Percentiles rank a stretch among this genome's conserved stretches.
phyloP scores from a whole-genome alignment of 345 rosid genomes.

The Arabidopsis arenosa region DNA sequence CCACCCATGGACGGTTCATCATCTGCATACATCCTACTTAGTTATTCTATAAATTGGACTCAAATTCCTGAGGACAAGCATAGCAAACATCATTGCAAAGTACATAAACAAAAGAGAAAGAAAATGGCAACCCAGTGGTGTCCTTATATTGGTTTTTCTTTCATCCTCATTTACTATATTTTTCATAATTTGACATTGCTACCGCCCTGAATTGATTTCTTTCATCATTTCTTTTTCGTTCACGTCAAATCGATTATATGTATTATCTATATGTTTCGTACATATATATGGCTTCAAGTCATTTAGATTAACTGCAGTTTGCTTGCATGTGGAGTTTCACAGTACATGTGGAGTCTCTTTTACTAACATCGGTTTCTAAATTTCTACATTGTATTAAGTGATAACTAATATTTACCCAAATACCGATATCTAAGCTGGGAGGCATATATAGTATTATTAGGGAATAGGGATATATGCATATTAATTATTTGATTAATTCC shows the following conservation, averaged over 20 bases:
- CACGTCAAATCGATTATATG: not conserved
- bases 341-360: not conserved
- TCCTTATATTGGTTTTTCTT: constrained; percentile 4
- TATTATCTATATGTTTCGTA: too few species aligned
- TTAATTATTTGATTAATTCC: not conserved
- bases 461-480: not conserved
- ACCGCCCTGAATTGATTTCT: not conserved
- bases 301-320: not conserved
- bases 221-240: not conserved
- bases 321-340: not conserved
- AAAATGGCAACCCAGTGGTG: not conserved
- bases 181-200: not conserved
- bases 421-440: not conserved
- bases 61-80: not conserved
- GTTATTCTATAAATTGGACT: constrained; percentile 22
- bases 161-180: not conserved
- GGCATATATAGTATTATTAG: not conserved
- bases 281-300: constrained; percentile 1
- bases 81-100: constrained; percentile 2
- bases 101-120: not conserved
- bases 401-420: not conserved
- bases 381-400: not conserved
- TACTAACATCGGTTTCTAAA: not conserved
- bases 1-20: not conserved
- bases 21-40: not conserved